These are phyloP conservation scores for Lactarius tabidus DNA, from an alignment of 768 basidiomycete species.

Conservation along the genomic window DNA sequence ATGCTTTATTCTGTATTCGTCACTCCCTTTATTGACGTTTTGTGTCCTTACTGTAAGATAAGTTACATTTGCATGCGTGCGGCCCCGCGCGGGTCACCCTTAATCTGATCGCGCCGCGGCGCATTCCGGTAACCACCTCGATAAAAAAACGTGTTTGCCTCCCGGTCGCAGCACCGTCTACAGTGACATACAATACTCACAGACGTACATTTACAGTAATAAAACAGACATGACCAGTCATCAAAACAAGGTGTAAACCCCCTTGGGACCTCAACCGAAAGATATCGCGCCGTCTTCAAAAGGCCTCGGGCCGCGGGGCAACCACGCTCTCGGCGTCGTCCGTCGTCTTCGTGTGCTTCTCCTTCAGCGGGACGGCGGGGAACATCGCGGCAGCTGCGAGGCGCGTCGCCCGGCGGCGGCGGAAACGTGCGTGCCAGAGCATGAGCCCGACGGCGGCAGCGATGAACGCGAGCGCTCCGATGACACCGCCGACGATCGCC, in stretches of 20 bases:
- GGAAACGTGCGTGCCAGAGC: slow-evolving; percentile 14
- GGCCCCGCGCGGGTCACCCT: too few species aligned
- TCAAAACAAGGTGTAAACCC: too few species aligned
- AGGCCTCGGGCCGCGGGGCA: neutral
- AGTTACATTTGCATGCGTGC: too few species aligned
- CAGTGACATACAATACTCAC: neutral
- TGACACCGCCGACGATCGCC: slow-evolving; percentile 1
- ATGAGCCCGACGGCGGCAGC: neutral
- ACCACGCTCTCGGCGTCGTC: neutral
- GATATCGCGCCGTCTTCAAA: neutral
- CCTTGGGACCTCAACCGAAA: too few species aligned
- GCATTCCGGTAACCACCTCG: neutral
- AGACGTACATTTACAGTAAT: neutral
- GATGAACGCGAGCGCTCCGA: neutral
- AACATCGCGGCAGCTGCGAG: slow-evolving; percentile 4
- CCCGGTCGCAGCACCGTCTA: neutral
- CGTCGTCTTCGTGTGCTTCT: slow-evolving; percentile 1
- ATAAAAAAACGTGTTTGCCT: neutral
- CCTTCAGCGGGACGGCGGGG: slow-evolving; percentile 1
- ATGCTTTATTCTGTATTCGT: too few species aligned
- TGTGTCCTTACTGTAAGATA: neutral
- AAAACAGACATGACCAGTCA: too few species aligned
- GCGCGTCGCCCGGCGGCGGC: slow-evolving; percentile 11
- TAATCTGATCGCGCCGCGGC: neutral
- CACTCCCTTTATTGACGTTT: neutral